phyloP scores from a whole-genome alignment of 208 protist genomes.

The Vickermania spadyakhi region DNA sequence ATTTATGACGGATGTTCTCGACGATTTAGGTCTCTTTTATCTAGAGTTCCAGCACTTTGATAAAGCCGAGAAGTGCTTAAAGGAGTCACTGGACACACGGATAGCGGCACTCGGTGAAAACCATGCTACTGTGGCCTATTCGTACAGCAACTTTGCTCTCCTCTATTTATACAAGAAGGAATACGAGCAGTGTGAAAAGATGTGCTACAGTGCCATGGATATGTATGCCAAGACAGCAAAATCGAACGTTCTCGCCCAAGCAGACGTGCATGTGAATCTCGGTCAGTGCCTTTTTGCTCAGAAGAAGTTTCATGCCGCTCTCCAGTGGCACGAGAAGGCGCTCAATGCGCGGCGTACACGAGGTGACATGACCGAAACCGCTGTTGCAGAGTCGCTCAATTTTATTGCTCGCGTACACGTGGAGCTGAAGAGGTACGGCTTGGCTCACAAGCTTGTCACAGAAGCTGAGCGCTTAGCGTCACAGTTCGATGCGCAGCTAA shows the following conservation, averaged over 20 bases:
- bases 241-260: constrained; percentile 77
- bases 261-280: constrained; percentile 76
- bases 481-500: constrained; percentile 56
- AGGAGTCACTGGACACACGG: constrained; percentile 79
- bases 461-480: constrained; percentile 73
- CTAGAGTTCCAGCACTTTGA: constrained; percentile 84
- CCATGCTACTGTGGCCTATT: constrained; percentile 85
- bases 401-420: constrained; percentile 72
- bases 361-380: constrained; percentile 63
- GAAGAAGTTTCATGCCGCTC: constrained; percentile 38
- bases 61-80: constrained; percentile 83
- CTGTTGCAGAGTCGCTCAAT: constrained; percentile 81
- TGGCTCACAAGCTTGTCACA: constrained; percentile 41
- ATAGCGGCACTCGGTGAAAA: constrained; percentile 81
- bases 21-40: constrained; percentile 85
- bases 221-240: constrained; percentile 84
- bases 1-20: constrained; percentile 82
- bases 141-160: constrained; percentile 83
- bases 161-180: constrained; percentile 73
- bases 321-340: constrained; percentile 74
- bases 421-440: constrained; percentile 53
- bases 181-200: constrained; percentile 62
- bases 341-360: constrained; percentile 80
- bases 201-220: constrained; percentile 58
- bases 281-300: constrained; percentile 46